Base-by-base conservation (phyloP, 1,284 basidiomycete genomes). In the Puccinia brachypodii region DNA sequence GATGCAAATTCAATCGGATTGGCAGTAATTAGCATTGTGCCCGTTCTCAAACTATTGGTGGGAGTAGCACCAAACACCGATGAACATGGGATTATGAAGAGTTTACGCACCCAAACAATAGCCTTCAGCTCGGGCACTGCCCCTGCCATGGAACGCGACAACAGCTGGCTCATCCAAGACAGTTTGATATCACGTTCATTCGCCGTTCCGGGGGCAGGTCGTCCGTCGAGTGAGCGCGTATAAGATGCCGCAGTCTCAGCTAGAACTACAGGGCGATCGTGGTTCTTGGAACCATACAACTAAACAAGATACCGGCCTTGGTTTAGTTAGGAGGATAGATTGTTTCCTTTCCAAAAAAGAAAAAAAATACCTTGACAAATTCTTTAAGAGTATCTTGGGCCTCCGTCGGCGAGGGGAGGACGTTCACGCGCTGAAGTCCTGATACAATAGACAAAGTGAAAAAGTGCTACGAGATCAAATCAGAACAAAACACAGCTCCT, bases 141-240 rank as follows among this genome's bases (percentile, higher is more conserved):
- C 36, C 71, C n/a, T 6, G 44, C 38, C 76, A 79, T 71, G 2
- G 60, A 69, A 16, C 47, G 44, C 14, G 64, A 69, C 38, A 79
- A 58, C 7, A 79, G 31, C 56, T 71, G 64, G 40, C 19, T 56
- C 28, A 79, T 6, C 76, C 76, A 79, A 25, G 16, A 14, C 28
- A 69, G 36, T 56, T 79, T 79, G 50, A 79, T 79, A n/a, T 79
- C 76, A 8, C 47, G 44, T 31, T 79, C 76, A 25, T 66, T 66
- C 9, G 76, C 64, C 2, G 50, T 53, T n/a, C 76, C 66, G 28
- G 50, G 38, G 4, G 47, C 47, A 11, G 76, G 64, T 60, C 36
- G 36, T 4, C 66, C 66, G 25, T 66, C 68, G 28, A 66, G 47
- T 19, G 64, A 71, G 36, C 66, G 50, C 3, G 76, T 79, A 33